Conservation (phyloP, 1,284 basidiomycete genomes). For the Takashimella koratensis region DNA sequence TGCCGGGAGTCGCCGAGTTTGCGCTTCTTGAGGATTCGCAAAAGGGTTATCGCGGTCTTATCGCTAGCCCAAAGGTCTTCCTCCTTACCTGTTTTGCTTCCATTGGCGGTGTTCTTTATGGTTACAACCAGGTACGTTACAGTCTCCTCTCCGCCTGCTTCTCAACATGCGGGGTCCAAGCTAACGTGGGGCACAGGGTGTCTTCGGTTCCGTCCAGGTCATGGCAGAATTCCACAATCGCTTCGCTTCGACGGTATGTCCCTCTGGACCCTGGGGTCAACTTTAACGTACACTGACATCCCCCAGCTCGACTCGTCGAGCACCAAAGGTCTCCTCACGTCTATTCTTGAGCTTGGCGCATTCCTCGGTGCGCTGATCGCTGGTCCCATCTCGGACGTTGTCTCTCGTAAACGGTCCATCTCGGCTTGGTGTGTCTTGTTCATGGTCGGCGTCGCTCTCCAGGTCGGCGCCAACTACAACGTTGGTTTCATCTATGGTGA, state of each 20-base stretch:
- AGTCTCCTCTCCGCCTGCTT: too few relatives aligned
- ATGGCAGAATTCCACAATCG: constrained; percentile 37
- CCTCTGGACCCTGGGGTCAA: not conserved
- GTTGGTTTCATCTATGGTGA: constrained; percentile 41
- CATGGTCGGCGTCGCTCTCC: constrained; percentile 41
- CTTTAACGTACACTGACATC: not conserved
- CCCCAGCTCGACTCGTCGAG: constrained; percentile 13
- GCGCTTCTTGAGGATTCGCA: too few relatives aligned
- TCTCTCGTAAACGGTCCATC: constrained; percentile 44
- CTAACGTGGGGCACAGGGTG: constrained; percentile 22
- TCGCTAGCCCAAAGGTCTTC: too few relatives aligned
- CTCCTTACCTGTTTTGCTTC: too few relatives aligned
- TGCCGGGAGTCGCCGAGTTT: too few relatives aligned
- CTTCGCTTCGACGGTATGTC: constrained; percentile 31
- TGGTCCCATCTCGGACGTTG: constrained; percentile 41
- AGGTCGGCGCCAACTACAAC: constrained; percentile 33
- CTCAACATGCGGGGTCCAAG: too few relatives aligned
- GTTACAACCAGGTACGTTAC: constrained; percentile 43
- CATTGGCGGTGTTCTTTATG: constrained; percentile 46
- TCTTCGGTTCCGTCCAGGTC: constrained; percentile 46
- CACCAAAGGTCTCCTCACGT: constrained; percentile 34
- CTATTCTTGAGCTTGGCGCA: constrained; percentile 44
- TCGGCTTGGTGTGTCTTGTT: constrained; percentile 45
- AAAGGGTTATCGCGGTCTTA: too few relatives aligned
- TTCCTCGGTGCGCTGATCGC: constrained; percentile 41